Percentiles rank a stretch among this genome's conserved stretches.
Conservation (phyloP, 2,329 filamentous ascomycete genomes). For the Exophiala viscosa region DNA sequence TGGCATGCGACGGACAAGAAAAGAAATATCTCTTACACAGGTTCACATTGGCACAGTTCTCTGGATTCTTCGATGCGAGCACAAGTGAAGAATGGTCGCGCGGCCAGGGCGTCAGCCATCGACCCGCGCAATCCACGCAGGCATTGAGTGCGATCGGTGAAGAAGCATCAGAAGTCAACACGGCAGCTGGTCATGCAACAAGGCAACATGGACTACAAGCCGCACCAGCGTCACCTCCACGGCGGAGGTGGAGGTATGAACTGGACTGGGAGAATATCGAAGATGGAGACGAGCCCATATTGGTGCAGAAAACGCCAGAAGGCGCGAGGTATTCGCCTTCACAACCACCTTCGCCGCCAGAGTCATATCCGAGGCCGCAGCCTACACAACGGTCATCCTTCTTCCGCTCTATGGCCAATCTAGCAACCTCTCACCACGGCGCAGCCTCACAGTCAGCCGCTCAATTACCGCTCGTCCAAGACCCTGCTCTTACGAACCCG, state of each 20-base stretch:
- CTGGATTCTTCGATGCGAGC: slow-evolving; percentile 87
- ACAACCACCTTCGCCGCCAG: slow-evolving; percentile 41
- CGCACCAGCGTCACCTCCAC: slow-evolving; percentile 38
- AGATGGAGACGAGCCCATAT: slow-evolving; percentile 73
- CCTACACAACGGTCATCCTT: slow-evolving; percentile 61
- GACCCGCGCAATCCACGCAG: slow-evolving; percentile 28
- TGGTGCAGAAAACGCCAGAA: slow-evolving; percentile 64
- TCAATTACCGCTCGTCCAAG: slow-evolving; percentile 50
- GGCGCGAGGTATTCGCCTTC: slow-evolving; percentile 15
- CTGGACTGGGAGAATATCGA: slow-evolving; percentile 68
- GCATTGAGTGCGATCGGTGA: slow-evolving; percentile 55
- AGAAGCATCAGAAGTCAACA: slow-evolving; percentile 40
- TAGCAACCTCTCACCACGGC: slow-evolving; percentile 48
- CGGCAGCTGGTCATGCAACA: neutral
- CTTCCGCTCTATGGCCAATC: slow-evolving; percentile 83
- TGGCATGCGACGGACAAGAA: slow-evolving; percentile 67
- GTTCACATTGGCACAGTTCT: slow-evolving; percentile 82
- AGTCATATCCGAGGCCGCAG: slow-evolving; percentile 59
- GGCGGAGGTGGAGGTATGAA: slow-evolving; percentile 79
- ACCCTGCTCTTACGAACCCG: slow-evolving; percentile 63
- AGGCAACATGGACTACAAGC: neutral
- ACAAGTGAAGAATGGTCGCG: slow-evolving; percentile 74
- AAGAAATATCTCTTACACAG: slow-evolving; percentile 83
- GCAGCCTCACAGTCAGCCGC: slow-evolving; percentile 52
- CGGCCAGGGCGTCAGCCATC: slow-evolving; percentile 28